These are phyloP conservation scores for Heliocybe sulcata DNA, from an alignment of 1,284 basidiomycete genomes.

Conservation along the genomic window DNA sequence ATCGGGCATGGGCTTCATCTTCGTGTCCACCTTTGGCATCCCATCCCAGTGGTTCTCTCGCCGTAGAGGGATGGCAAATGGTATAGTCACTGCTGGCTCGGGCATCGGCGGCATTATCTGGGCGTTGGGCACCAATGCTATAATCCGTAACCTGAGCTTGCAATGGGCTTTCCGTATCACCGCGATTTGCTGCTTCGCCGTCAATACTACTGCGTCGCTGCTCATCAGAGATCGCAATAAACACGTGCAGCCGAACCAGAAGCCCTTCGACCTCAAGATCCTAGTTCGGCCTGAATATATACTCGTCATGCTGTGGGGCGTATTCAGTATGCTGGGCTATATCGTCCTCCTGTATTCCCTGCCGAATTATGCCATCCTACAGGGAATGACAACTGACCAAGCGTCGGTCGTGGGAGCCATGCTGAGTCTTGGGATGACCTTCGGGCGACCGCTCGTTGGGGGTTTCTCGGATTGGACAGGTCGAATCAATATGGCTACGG, in stretches of 20 bases:
- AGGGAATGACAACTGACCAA: not conserved
- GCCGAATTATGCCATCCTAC: not conserved
- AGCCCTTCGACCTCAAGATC: not conserved
- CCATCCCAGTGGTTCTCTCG: slow-evolving; percentile 26
- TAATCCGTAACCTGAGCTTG: slow-evolving; percentile 21
- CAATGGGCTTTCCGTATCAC: slow-evolving; percentile 27
- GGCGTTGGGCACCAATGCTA: slow-evolving; percentile 19
- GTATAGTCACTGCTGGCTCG: slow-evolving; percentile 23
- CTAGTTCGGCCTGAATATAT: not conserved
- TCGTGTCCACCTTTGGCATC: slow-evolving; percentile 4
- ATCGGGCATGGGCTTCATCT: slow-evolving; percentile 2
- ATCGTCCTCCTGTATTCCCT: slow-evolving; percentile 3
- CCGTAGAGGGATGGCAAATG: slow-evolving; percentile 24
- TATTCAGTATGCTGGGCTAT: slow-evolving; percentile 3
- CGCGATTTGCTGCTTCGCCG: slow-evolving; percentile 11
- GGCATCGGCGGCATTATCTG: slow-evolving; percentile 25
- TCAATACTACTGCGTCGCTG: not conserved
- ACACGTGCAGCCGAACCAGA: not conserved
- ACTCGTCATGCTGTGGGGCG: not conserved
- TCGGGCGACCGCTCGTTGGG: slow-evolving; percentile 1
- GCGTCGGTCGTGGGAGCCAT: not conserved
- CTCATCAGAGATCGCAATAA: slow-evolving; percentile 3
- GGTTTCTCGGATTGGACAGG: not conserved
- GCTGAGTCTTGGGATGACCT: not conserved
- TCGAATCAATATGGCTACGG: not conserved